Percentiles rank a stretch among this genome's conserved stretches.
phyloP scores from a whole-genome alignment of 768 basidiomycete species.

The Thelephora aurantiotincta region DNA sequence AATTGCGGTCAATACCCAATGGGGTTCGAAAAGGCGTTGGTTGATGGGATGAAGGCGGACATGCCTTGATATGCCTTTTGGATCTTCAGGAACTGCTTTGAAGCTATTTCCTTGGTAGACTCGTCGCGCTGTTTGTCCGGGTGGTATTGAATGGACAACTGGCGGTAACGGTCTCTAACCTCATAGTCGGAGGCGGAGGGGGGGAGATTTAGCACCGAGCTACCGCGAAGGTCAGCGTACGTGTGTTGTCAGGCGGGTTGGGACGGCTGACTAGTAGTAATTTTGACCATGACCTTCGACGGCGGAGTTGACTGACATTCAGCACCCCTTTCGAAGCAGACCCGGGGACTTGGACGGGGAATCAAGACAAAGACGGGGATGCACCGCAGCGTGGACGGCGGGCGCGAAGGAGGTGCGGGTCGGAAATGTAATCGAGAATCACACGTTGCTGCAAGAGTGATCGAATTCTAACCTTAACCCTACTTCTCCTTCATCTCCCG shows the following conservation, averaged over 20 bases:
- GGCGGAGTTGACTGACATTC: not conserved
- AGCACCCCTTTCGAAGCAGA: not conserved
- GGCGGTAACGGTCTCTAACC: conserved; percentile 59
- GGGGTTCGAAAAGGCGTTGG: conserved; percentile 11
- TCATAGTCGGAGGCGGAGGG: conserved; percentile 48
- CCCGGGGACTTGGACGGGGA: not conserved
- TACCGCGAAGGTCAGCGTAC: conserved; percentile 10
- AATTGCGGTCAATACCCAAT: not conserved
- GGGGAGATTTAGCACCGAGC: conserved; percentile 60
- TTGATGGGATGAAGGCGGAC: conserved; percentile 5
- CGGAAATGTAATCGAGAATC: too few relatives aligned
- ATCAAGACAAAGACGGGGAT: not conserved
- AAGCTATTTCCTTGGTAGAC: conserved; percentile 39
- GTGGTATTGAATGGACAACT: conserved; percentile 67
- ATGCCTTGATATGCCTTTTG: conserved; percentile 76
- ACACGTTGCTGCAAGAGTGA: not conserved
- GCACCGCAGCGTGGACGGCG: too few relatives aligned
- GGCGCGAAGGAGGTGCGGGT: too few relatives aligned
- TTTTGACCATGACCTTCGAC: not conserved
- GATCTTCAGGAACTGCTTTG: conserved; percentile 55
- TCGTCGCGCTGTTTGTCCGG: conserved; percentile 71
- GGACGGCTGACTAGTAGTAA: not conserved
- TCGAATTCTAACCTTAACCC: not conserved
- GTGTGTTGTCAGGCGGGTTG: not conserved
- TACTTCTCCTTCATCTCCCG: not conserved